Evolutionary conservation across 1,284 basidiomycete species (phyloP), one percentile per base, ranked within the genome.

Genomic region (Microbotryomycetes sp.): DNA sequence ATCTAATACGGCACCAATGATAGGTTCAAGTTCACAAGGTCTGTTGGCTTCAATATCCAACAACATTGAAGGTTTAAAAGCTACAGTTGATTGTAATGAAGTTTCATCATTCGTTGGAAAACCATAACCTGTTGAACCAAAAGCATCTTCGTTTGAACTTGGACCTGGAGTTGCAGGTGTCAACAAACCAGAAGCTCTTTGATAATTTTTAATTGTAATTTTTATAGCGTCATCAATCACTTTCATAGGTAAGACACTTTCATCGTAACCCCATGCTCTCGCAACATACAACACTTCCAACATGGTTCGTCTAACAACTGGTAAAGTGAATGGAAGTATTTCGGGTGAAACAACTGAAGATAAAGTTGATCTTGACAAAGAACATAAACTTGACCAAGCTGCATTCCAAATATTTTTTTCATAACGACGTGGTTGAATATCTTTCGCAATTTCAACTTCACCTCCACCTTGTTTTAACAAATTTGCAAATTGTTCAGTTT

Each of bases 341-440:
- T 71, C 66, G 1, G 73, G 71, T 3, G 69, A 62, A 7, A 77
- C 66, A 3, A 80, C 69, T 9, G 73, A 73, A 3, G 75, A 70
- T 3, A 81, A 77, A 7, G 77, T 73, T 31, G 73, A 70, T 6
- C 79, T 75, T 0, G 78, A 73, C 0, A 81, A 72, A 3, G 79
- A 77, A 19, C 36, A 42, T 42, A 42, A 23, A 7, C 42, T 28
- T 7, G 31, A 15, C 2, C 12, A 26, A 26, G 23, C 9, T 31
- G 16, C 74, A 57, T 70, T 77, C 78, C 78, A 79, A 6, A 79
- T 64, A 31, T 78, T 75, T 66, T 82, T 82, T 52, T 75, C 70
- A 78, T 80, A 81, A 26, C 80, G 75, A 23, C 76, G 72, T 12
- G 77, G 66, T 60, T 79, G 77, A 28, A 81, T 78, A 58, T 81